Percentiles rank a stretch among this genome's conserved stretches.
Evolutionary conservation across 1,284 basidiomycete species (phyloP).

Genomic region (Sanghuangporus weigelae): DNA sequence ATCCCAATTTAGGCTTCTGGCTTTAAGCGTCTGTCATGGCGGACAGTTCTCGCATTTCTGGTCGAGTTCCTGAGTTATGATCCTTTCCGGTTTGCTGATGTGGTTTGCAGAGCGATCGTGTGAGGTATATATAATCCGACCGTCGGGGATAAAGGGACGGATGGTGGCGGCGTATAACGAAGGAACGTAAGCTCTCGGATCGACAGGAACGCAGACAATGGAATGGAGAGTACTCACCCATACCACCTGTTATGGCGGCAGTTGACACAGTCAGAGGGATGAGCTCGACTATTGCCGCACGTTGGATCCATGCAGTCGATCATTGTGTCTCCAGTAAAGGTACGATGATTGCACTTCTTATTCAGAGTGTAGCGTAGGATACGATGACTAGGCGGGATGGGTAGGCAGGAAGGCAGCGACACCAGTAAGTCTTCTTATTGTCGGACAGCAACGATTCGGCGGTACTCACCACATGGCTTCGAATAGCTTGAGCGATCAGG

Average conservation of each 20-base stretch:
- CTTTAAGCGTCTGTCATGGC: not conserved
- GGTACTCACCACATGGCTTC: constrained; percentile 12
- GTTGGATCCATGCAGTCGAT: constrained; percentile 46
- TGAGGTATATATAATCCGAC: not conserved
- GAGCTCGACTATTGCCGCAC: constrained; percentile 46
- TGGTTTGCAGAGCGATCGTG: not conserved
- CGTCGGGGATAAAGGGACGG: not conserved
- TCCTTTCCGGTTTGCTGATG: constrained; percentile 13
- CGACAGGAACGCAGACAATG: not conserved
- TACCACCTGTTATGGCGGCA: constrained; percentile 58
- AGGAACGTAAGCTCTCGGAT: constrained; percentile 1
- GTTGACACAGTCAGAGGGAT: constrained; percentile 41
- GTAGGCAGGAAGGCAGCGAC: constrained; percentile 1
- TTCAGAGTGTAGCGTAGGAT: constrained; percentile 48
- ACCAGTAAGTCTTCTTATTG: not conserved
- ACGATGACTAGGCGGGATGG: constrained; percentile 38
- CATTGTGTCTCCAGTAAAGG: constrained; percentile 41
- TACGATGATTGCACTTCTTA: constrained; percentile 48
- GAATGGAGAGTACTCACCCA: constrained; percentile 32
- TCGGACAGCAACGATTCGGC: not conserved
- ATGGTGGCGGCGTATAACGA: not conserved
- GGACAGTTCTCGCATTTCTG: constrained; percentile 15
- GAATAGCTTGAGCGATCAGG: not conserved
- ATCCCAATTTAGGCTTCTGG: constrained; percentile 1
- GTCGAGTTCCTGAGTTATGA: constrained; percentile 13